A percentile compares a stretch with the other conserved stretches of the same genome.
phyloP scores from a whole-genome alignment of 495 filamentous ascomycete genomes.

The Penicillium paradoxum region DNA sequence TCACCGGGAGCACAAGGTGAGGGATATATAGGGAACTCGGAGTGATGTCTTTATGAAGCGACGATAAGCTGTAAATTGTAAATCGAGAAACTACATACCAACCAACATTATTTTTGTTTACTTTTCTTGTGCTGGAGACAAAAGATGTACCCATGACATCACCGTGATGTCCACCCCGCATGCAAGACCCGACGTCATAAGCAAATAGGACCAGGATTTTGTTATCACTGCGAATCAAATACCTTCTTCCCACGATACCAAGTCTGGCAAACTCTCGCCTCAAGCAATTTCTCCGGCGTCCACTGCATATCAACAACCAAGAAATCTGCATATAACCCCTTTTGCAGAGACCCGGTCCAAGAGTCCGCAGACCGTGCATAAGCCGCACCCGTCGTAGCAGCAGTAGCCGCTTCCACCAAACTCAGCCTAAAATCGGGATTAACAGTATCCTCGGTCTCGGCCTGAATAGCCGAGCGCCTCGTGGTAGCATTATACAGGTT shows the following conservation, averaged over 20 bases:
- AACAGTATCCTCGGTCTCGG: constrained; percentile 24
- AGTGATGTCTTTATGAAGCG: neutral
- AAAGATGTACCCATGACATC: constrained; percentile 16
- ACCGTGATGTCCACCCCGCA: constrained; percentile 14
- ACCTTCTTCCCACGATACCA: too few relatives aligned
- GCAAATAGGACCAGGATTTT: neutral
- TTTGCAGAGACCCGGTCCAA: constrained; percentile 46
- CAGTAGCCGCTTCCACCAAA: constrained; percentile 48
- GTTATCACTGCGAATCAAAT: neutral
- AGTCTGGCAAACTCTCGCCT: constrained; percentile 21
- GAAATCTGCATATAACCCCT: constrained; percentile 52
- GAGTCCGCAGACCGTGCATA: constrained; percentile 55
- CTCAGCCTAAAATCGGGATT: constrained; percentile 38
- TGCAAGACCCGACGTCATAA: neutral
- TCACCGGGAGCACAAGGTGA: neutral
- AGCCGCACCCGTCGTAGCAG: constrained; percentile 52
- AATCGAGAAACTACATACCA: neutral
- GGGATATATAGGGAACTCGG: neutral
- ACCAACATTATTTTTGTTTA: neutral
- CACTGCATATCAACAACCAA: constrained; percentile 55
- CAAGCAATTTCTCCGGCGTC: constrained; percentile 46
- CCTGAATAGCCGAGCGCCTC: constrained; percentile 49
- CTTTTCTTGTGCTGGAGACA: neutral
- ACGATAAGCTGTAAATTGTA: neutral
- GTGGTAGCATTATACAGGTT: constrained; percentile 58